A percentile compares a stretch with the other conserved stretches of the same genome.
Conservation (phyloP, 495 filamentous ascomycete genomes). For the Penicillium maclennaniae region DNA sequence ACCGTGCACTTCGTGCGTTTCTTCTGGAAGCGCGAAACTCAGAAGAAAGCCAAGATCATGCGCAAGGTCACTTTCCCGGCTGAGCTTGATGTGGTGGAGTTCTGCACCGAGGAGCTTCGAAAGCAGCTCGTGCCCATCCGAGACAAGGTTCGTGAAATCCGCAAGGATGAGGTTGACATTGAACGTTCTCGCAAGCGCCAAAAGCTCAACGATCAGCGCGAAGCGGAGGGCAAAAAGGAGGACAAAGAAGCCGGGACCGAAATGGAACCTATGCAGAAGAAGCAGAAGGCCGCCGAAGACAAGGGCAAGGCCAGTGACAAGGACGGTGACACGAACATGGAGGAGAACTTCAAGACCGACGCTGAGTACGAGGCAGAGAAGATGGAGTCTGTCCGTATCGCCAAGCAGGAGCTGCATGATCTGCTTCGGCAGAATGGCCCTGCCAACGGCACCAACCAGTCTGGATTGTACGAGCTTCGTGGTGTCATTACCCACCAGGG, state of each 20-base stretch:
- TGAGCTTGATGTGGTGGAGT: conserved; percentile 90
- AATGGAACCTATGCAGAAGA: conserved; percentile 48
- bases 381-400: conserved; percentile 62
- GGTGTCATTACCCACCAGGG: conserved; percentile 98
- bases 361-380: conserved; percentile 86
- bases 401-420: conserved; percentile 79
- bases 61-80: conserved; percentile 93
- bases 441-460: conserved; percentile 80
- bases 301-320: conserved; percentile 54
- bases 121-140: conserved; percentile 81
- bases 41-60: conserved; percentile 99
- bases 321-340: conserved; percentile 67
- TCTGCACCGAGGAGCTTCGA: conserved; percentile 85
- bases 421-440: conserved; percentile 67
- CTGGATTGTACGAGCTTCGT: conserved; percentile 89
- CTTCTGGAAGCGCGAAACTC: conserved; percentile 89
- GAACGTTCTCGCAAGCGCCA: conserved; percentile 84
- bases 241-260: conserved; percentile 32
- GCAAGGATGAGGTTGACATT: conserved; percentile 90
- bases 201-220: conserved; percentile 65
- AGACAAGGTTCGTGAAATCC: conserved; percentile 91
- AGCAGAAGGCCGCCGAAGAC: conserved; percentile 48
- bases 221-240: conserved; percentile 47
- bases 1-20: conserved; percentile 98
- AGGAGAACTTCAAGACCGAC: conserved; percentile 81